Percentiles rank a stretch among this genome's conserved stretches.
These are phyloP conservation scores for Pouteria glomerata DNA, from an alignment of 148 eudicot genomes.

Conservation along the genomic window DNA sequence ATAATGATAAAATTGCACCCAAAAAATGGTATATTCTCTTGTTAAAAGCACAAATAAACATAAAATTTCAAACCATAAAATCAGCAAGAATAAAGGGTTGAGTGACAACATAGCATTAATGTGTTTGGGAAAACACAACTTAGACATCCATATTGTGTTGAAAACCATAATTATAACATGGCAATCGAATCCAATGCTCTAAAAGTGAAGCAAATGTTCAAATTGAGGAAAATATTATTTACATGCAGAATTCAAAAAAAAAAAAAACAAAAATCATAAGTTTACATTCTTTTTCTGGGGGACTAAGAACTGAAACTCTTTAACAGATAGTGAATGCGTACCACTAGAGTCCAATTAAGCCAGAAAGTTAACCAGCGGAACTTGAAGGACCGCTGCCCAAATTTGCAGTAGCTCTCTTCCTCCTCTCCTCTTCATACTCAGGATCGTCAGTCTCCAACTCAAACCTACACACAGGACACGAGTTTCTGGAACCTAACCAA, in stretches of 20 bases:
- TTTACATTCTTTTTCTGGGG: neutral
- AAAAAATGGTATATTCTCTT: neutral
- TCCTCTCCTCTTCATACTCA: slow-evolving; percentile 77
- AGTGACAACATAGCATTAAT: too few species aligned
- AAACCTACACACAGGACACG: slow-evolving; percentile 88
- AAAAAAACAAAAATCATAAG: neutral
- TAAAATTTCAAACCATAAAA: neutral
- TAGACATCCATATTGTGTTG: neutral
- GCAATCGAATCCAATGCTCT: neutral
- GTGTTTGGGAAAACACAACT: neutral
- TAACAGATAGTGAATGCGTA: neutral
- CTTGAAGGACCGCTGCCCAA: slow-evolving; percentile 15
- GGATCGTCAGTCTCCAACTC: slow-evolving; percentile 81
- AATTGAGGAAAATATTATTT: slow-evolving; percentile 10
- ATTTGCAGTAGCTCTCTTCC: slow-evolving; percentile 22
- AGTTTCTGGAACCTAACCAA: slow-evolving; percentile 76
- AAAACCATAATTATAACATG: neutral
- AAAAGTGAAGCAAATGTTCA: neutral
- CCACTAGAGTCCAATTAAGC: neutral
- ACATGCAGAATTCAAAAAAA: neutral
- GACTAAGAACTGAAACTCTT: neutral
- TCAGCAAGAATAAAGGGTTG: too few species aligned
- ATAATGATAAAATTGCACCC: neutral
- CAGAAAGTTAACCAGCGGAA: slow-evolving; percentile 10
- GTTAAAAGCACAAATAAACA: neutral